These are phyloP conservation scores for Diutina mesorugosa DNA, from an alignment of 1,139 yeast species.

Conservation along the genomic window DNA sequence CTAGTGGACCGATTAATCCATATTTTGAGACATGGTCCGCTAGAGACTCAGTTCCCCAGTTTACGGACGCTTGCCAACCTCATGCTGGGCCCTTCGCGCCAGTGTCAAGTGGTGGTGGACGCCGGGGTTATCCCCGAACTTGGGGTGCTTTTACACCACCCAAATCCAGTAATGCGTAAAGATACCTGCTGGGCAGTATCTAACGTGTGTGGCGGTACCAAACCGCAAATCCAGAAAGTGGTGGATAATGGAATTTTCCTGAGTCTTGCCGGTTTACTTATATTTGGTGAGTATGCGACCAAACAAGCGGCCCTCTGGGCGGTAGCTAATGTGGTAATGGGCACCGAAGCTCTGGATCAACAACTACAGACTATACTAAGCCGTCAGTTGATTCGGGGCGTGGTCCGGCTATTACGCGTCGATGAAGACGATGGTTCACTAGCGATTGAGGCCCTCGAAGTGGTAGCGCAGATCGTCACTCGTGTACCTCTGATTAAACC, in stretches of 20 bases:
- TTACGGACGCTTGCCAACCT: conserved; percentile 42
- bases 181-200: not conserved
- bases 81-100: conserved; percentile 92
- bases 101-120: conserved; percentile 93
- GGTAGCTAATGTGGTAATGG: conserved; percentile 94
- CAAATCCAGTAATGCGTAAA: not conserved
- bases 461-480: not conserved
- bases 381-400: not conserved
- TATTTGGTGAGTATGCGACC: conserved; percentile 84
- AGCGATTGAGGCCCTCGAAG: not conserved
- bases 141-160: not conserved
- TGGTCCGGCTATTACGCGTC: not conserved
- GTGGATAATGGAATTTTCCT: conserved; percentile 24
- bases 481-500: not conserved
- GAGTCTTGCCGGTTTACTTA: conserved; percentile 71
- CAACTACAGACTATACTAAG: not conserved
- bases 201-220: not conserved
- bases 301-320: conserved; percentile 99
- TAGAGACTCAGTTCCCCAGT: not conserved
- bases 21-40: not conserved
- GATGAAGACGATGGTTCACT: not conserved
- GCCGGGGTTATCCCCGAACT: conserved; percentile 53
- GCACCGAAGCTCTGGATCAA: conserved; percentile 34
- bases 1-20: not conserved
- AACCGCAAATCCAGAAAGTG: not conserved